Conservation (phyloP, 331 rosid species). For the Quercus phellos region DNA sequence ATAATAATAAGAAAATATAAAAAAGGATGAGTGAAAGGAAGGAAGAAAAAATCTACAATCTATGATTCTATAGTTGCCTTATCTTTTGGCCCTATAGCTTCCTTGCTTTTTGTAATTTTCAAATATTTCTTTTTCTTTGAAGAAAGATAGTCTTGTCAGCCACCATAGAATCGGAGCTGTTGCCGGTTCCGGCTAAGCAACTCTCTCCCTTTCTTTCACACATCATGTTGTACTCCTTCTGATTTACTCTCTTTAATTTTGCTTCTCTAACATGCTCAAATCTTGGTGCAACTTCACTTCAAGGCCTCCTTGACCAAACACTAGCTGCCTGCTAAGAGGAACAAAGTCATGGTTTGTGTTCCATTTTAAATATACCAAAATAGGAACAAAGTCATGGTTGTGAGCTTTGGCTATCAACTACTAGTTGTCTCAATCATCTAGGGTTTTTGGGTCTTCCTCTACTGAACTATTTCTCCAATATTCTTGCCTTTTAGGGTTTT, state of each 20-base stretch:
- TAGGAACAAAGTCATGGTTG: neutral
- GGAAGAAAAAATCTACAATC: constrained; percentile 11
- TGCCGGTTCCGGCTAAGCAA: constrained; percentile 34
- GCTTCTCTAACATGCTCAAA: constrained; percentile 4
- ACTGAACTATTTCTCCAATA: neutral
- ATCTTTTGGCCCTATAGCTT: constrained; percentile 28
- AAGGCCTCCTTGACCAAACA: neutral
- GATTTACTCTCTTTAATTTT: constrained; percentile 10
- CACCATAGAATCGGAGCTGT: constrained; percentile 33
- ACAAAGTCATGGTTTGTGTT: no score
- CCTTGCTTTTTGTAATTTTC: constrained; percentile 33
- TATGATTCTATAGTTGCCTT: constrained; percentile 25
- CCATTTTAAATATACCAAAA: no score
- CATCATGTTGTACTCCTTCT: constrained; percentile 8
- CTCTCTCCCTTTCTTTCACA: constrained; percentile 3
- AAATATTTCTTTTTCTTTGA: constrained; percentile 27
- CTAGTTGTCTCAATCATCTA: neutral
- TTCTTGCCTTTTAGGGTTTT: constrained; percentile 43
- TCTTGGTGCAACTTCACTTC: constrained; percentile 28
- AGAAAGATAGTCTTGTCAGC: constrained; percentile 62
- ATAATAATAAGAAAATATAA: neutral
- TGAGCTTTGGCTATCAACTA: neutral
- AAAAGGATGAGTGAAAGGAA: neutral
- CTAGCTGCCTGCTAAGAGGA: neutral
- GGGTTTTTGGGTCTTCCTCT: constrained; percentile 13